Base-by-base conservation (phyloP, 352 stramenopile genomes). In the Pythium monospermum region DNA sequence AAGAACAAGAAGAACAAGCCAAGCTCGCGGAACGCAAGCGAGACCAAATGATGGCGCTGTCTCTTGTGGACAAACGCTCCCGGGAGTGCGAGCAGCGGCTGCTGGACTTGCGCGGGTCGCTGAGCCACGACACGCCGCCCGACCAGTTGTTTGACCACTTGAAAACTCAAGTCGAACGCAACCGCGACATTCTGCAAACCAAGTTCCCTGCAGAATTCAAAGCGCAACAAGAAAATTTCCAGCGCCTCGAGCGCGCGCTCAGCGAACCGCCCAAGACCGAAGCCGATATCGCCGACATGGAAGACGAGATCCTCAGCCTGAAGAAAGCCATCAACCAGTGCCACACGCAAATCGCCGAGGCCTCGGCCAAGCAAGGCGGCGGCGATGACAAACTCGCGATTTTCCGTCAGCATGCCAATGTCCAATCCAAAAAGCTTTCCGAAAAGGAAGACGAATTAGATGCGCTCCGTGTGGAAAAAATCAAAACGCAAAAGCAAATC, bases 1-100 rank as follows among this genome's bases (percentile, higher is more conserved):
- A 97, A 54, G 86, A 95, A 56, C 93, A 98, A 64, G 94, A 98
- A 68, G 88, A 98, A 44, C 86, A 98, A 43, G 83, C 91, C 23
- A 94, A 95, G 50, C 77, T 98, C 15, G 67, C 73, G 10, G 90
- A 97, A 33, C 76, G 92, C 47, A 85, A 94, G 61, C 65, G 71
- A 13, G 87, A 98, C 50, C 93, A 98, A 57, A 74, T 94, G 58
- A 74, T 90, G 59, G 69, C 69, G 26, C 66, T 97, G 19, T 82
- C 91, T 16, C 56, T 92, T 42, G 79, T 90, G 7, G 86, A 98
- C 61, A 85, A 85, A 49, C 73, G 79, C 13, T 68, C 83, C 12
- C 64, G 71, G 49, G 78, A 97, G 61, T 74, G 69, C 45, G 73
- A 88, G 49, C 69, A 76, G 25, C 72, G 84, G 22, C 61, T 96